These are phyloP conservation scores for Vaccinium darrowii DNA, from an alignment of 148 eudicot species.

Conservation along the genomic window DNA sequence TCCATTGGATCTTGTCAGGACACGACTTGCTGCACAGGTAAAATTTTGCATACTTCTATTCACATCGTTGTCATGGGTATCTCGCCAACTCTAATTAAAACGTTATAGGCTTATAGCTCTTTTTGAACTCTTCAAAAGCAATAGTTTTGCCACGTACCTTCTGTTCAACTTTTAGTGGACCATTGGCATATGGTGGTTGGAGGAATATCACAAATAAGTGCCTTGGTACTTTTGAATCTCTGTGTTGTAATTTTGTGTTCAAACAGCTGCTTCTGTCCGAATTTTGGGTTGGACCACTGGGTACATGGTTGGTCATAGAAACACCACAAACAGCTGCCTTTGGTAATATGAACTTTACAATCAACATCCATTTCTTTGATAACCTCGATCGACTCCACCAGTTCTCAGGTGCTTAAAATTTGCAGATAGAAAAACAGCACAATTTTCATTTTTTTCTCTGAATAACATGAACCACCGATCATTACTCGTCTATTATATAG, in stretches of 20 bases:
- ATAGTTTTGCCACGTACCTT: neutral
- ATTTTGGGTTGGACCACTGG: neutral
- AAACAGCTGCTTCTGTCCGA: no score
- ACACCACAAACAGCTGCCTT: neutral
- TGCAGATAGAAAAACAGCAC: neutral
- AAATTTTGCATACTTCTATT: neutral
- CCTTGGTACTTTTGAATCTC: no score
- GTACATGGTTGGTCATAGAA: neutral
- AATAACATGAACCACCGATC: neutral
- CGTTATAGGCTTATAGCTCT: neutral
- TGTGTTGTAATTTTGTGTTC: no score
- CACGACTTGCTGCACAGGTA: conserved; percentile 61
- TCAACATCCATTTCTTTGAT: neutral
- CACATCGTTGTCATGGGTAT: neutral
- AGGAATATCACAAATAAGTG: no score
- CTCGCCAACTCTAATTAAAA: neutral
- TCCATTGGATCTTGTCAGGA: conserved; percentile 58
- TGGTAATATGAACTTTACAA: neutral
- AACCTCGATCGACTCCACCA: neutral
- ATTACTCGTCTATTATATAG: neutral
- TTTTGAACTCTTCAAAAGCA: neutral
- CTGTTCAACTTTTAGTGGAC: neutral
- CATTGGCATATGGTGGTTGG: no score
- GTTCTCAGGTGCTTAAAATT: neutral
- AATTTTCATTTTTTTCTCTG: no score